These are phyloP conservation scores for Trematosphaeria pertusa DNA, from an alignment of 2,329 filamentous ascomycete genomes.

Conservation along the genomic window DNA sequence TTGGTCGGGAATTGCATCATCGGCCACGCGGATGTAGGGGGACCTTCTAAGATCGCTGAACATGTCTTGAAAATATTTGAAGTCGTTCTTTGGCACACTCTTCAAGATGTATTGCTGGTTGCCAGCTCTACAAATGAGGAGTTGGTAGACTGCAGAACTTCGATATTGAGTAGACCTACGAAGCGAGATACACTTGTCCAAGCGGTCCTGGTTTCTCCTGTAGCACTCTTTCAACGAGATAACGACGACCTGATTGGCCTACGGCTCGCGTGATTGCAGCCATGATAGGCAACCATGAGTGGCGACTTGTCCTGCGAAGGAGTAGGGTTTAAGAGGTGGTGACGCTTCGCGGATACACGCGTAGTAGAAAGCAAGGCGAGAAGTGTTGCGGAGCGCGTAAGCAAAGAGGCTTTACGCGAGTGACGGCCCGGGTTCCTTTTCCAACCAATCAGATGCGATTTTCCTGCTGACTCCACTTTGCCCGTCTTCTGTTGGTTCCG, in stretches of 20 bases:
- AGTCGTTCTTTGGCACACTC: constrained; percentile 12
- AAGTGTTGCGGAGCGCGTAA: no score
- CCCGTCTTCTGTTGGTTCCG: no score
- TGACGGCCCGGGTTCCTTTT: no score
- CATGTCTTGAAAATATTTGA: constrained; percentile 16
- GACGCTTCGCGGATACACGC: no score
- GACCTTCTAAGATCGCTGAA: constrained; percentile 15
- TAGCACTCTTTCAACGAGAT: constrained; percentile 18
- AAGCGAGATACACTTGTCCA: constrained; percentile 15
- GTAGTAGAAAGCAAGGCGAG: no score
- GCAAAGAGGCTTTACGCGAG: no score
- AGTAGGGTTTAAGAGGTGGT: no score
- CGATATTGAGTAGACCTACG: constrained; percentile 11
- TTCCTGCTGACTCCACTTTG: no score
- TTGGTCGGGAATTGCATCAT: constrained; percentile 54
- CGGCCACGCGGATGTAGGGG: constrained; percentile 25
- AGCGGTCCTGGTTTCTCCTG: constrained; percentile 15
- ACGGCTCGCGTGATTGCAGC: constrained; percentile 15
- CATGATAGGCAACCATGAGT: no score
- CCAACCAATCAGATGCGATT: no score
- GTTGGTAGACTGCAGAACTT: constrained; percentile 5
- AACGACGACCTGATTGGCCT: constrained; percentile 18
- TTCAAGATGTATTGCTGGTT: constrained; percentile 21
- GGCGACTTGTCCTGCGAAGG: no score
- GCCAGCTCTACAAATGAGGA: constrained; percentile 8